These are phyloP conservation scores for Hansenula anomala DNA, from an alignment of 1,139 yeast species.

Conservation along the genomic window DNA sequence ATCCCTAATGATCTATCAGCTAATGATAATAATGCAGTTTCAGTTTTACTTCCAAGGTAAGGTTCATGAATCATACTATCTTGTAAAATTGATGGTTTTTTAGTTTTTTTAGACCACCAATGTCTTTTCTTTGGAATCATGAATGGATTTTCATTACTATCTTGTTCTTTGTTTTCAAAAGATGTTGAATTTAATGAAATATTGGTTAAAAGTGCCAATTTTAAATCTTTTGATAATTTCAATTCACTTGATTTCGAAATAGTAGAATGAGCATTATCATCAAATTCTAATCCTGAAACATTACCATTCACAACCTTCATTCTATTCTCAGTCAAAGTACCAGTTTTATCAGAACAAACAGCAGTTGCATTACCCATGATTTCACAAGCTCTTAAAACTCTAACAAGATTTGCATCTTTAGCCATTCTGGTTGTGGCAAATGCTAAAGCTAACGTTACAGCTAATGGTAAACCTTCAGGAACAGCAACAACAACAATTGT, in stretches of 20 bases:
- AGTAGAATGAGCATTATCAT: constrained; percentile 23
- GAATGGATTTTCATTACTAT: constrained; percentile 25
- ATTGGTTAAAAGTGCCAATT: constrained; percentile 47
- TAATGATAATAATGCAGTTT: constrained; percentile 74
- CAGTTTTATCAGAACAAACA: constrained; percentile 94
- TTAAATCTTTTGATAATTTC: constrained; percentile 30
- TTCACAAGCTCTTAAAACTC: constrained; percentile 91
- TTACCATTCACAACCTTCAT: constrained; percentile 86
- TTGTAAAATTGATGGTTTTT: constrained; percentile 3
- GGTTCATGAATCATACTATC: constrained; percentile 40
- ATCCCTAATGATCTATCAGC: constrained; percentile 55
- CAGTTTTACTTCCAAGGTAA: constrained; percentile 90
- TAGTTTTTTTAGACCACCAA: constrained; percentile 11
- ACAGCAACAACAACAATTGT: constrained; percentile 96
- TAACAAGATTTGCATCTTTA: constrained; percentile 91
- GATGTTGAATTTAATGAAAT: constrained; percentile 83
- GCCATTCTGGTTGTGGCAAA: constrained; percentile 99
- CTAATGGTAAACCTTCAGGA: constrained; percentile 96
- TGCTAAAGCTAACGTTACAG: constrained; percentile 93
- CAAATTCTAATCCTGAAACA: constrained; percentile 41
- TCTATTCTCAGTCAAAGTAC: constrained; percentile 87
- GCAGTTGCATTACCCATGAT: constrained; percentile 99
- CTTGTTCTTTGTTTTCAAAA: constrained; percentile 54
- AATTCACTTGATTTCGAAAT: constrained; percentile 29
- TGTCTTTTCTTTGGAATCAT: constrained; percentile 10